phyloP scores from a whole-genome alignment of 345 rosid genomes.

The Dimocarpus longan region DNA sequence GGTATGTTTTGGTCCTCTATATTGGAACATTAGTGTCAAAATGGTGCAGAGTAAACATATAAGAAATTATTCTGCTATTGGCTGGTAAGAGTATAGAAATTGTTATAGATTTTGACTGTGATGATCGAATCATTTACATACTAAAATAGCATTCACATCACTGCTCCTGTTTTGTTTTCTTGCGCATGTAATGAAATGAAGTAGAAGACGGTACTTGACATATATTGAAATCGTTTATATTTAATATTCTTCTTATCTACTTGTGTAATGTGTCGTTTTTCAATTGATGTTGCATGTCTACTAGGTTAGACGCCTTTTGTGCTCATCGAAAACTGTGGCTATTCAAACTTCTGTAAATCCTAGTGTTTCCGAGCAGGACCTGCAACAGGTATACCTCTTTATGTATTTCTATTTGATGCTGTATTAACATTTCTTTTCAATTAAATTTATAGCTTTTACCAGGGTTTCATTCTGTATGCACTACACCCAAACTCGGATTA shows the following conservation, averaged over 20 bases:
- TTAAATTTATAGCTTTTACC: background rate
- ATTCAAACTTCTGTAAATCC: constrained; percentile 79
- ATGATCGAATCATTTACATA: background rate
- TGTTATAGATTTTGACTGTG: background rate
- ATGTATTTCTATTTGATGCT: constrained; percentile 9
- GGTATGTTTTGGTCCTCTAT: constrained; percentile 43
- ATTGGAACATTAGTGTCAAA: constrained; percentile 11
- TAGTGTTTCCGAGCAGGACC: constrained; percentile 86
- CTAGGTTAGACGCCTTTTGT: constrained; percentile 87
- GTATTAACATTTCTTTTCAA: constrained; percentile 5
- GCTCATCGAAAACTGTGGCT: constrained; percentile 88
- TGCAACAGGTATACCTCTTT: constrained; percentile 73
- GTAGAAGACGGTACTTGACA: background rate
- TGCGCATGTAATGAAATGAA: constrained; percentile 3
- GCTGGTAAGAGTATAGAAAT: background rate
- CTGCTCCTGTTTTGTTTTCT: background rate
- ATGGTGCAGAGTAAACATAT: constrained; percentile 9
- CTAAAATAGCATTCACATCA: background rate
- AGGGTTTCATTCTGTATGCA: background rate
- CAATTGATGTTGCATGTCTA: constrained; percentile 20
- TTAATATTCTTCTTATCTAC: constrained; percentile 9
- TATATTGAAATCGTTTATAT: background rate
- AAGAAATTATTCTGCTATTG: constrained; percentile 5
- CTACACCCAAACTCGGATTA: background rate
- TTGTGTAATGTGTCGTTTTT: background rate